Base-by-base conservation (phyloP, 2,329 filamentous ascomycete species). In the Ambrosiella beaveri region DNA sequence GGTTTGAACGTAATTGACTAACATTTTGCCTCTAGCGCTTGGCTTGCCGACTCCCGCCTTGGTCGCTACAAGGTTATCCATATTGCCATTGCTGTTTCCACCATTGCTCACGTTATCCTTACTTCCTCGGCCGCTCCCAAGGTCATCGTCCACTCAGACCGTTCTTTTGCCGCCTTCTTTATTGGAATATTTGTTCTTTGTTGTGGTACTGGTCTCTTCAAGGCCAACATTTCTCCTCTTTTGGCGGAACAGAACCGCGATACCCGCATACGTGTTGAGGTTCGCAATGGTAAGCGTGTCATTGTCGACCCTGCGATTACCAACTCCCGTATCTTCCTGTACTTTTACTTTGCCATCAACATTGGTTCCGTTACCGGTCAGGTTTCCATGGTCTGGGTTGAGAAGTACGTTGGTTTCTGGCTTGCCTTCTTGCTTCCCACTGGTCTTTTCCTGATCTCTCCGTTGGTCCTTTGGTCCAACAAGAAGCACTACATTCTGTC, bases 391-490 rank as follows among this genome's bases (percentile, higher is more conserved):
- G 82, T 81, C 39, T 89, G 86, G 65, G 80, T 84, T 1, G 85
- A 88, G 69, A 84, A 85, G 66, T 86, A 86, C 61, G 76, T 87
- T 53, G 85, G 85, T 7, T 88, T 86, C 73, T 89, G 82, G 81
- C 75, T 85, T 27, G 76, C 84, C 0, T 89, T 75, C 71, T 69
- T 84, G 44, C 74, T 88, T 9, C 84, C 84, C 8, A 87, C 84
- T 0, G 67, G 74, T 58, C 70, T 86, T 65, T 85, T 86, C 72
- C 73, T 79, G 45, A 57, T 77, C 54, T 81, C 80, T 58, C 84
- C 84, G 1, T 44, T 79, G 0, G 77, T 87, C 2, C 73, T 88
- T 54, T 69, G 77, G 61, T 76, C 77, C 66, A 76, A 78, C 65
- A 80, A 81, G 64, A 76, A 75, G 62, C 70, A 71, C 57, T 89